Base-by-base conservation (phyloP, 169 alveolate species). In the Plasmodium berghei region DNA sequence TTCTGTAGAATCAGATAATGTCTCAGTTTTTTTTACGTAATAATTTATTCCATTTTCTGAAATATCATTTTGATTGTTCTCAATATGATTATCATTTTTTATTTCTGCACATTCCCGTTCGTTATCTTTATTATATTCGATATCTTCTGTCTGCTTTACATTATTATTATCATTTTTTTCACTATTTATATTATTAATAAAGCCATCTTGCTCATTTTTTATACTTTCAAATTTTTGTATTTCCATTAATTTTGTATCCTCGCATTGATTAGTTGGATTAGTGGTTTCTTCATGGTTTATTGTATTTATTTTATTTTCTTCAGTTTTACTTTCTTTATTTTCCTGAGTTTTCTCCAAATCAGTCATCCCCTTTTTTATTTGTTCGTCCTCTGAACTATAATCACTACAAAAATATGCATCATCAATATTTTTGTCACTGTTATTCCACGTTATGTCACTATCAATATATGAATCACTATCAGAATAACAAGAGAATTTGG, bases 381-480 rank as follows among this genome's bases (percentile, higher is more conserved):
- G 59, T 10, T 42, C 72, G 20, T 8, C 58, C 9, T 20, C 24
- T 5, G 66, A 46, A 22, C 56, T 72, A 16, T 18, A 18, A 14
- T 80, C 74, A 46, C 52, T 80, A 46, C 26, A 64, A 34, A 9
- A 61, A 24, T 14, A 24, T n/a, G 28, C n/a, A 20, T n/a, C 18
- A 16, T 14, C 20, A 1, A 4, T 9, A 14, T 10, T 10, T 5
- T 54, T 20, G 48, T 48, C 75, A 67, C 83, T 80, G 26, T 80
- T 72, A 22, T 52, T 55, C 91, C 91, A 86, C 24, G 91, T 63
- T 26, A 86, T 71, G 28, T 86, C 91, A 63, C 87, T 86, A 52
- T 86, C 91, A 24, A 86, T 86, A 20, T 58, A 86, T 16, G 91
- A 86, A 63, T 86, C 91, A 61, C 91, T 86, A 71, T 86, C 91